Percentiles rank a stretch among this genome's conserved stretches.
phyloP scores from a whole-genome alignment of 768 basidiomycete species.

The Boletales sp. region DNA sequence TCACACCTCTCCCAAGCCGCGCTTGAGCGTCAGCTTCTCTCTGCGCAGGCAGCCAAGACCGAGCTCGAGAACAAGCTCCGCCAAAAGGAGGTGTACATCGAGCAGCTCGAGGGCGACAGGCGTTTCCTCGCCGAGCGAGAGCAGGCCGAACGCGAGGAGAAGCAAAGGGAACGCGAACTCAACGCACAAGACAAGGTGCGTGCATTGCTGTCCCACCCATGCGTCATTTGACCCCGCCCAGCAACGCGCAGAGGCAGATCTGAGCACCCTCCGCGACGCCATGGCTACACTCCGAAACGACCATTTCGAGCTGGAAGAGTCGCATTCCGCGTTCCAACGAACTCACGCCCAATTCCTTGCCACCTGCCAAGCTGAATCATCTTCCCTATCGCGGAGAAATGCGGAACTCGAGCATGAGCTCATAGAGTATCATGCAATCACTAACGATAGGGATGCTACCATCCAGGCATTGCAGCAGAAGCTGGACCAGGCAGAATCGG shows the following conservation, averaged over 20 bases:
- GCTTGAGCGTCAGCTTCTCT: slow-evolving; percentile 64
- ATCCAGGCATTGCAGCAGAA: slow-evolving; percentile 45
- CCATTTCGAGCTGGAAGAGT: slow-evolving; percentile 58
- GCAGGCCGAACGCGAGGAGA: slow-evolving; percentile 63
- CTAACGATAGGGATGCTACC: slow-evolving; percentile 39
- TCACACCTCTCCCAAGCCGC: slow-evolving; percentile 59
- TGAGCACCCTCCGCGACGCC: slow-evolving; percentile 48
- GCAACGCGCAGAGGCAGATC: slow-evolving; percentile 48
- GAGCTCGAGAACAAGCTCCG: slow-evolving; percentile 67
- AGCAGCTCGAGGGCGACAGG: slow-evolving; percentile 66
- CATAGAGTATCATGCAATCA: slow-evolving; percentile 36
- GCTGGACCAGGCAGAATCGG: slow-evolving; percentile 42
- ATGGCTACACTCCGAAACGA: slow-evolving; percentile 53
- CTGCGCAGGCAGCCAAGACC: slow-evolving; percentile 56
- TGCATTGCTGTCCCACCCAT: slow-evolving; percentile 5
- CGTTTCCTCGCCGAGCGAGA: slow-evolving; percentile 68
- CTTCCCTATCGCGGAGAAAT: slow-evolving; percentile 44
- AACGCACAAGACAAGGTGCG: slow-evolving; percentile 60
- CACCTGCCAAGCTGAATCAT: slow-evolving; percentile 49
- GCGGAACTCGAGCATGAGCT: slow-evolving; percentile 48
- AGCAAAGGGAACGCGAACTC: slow-evolving; percentile 51
- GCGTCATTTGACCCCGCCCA: slow-evolving; percentile 16
- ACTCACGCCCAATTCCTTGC: slow-evolving; percentile 47
- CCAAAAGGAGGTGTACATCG: slow-evolving; percentile 60
- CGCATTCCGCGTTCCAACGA: slow-evolving; percentile 46